Evolutionary conservation across 2,329 filamentous ascomycete species (phyloP), one percentile per base, ranked within the genome.

Genomic region (Claviceps pazoutovae): DNA sequence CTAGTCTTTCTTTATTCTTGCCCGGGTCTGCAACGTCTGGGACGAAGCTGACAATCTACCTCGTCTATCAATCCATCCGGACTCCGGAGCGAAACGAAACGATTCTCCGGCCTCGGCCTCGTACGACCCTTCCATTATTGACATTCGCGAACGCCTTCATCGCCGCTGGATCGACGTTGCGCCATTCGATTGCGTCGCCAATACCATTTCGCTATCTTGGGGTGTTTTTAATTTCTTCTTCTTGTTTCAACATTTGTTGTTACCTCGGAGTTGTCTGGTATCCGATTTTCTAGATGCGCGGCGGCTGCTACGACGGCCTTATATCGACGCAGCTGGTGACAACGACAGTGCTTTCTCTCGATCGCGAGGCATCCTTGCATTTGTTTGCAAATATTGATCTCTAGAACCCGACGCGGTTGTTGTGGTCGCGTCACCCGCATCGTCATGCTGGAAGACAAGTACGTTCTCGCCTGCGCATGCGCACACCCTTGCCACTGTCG

Each of bases 371-470:
- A 34, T 42, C 21, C 14, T 42, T 16, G 1, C 41, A 7, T 30
- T 36, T 11, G 0, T 26, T 21, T 26, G 13, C 36, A 1, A 9
- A 9, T 16, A 34, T 16, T 17, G 21, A 14, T 13, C 14, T 2
- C 2, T 26, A 39, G 38, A 51, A 19, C 6, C 34, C 6, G 42
- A 45, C 34, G 23, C 36, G 34, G 41, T 3, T 5, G 7, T 36
- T 41, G 39, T 23, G 13, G 21, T 36, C 39, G 53, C 54, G 42
- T 46, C 14, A 41, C 30, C 30, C 9, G 30, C 47, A 17, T 43
- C 55, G 59, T 51, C 50, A 68, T 68, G 66, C 56, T 68, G 58
- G 66, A 68, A 54, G 66, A 69, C 59, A 69, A 69, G 66, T 69
- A 65, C 52, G 66, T 62, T 45, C 30, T 37, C 34, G 21, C 30